Base-by-base conservation (phyloP, 2,329 filamentous ascomycete species). In the Neospermospora avenae region DNA sequence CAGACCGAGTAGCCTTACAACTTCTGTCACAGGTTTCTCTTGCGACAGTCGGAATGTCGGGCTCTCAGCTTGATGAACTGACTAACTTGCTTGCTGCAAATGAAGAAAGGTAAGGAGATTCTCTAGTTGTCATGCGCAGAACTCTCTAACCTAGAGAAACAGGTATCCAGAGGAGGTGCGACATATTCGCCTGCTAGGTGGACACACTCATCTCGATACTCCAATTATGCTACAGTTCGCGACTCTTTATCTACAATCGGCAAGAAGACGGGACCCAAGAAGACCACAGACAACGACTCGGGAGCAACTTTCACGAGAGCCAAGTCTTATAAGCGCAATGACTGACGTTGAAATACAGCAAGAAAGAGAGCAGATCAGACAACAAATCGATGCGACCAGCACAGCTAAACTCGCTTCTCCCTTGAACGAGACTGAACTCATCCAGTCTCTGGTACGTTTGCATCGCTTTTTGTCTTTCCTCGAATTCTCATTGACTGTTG, bases 381-480 rank as follows among this genome's bases (percentile, higher is more conserved):
- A 69, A 54, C 64, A 88, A 24, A 90, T 96, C 37, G 72, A 77
- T 35, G 69, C 71, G 45, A 78, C 83, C 59, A 78, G 65, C 57
- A 68, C 68, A 82, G 81, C 65, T 69, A 72, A 74, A 35, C 77
- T 82, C 13, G 80, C 78, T 52, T 68, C 70, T 82, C 87, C n/a
- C 78, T 82, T 90, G 63, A 84, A 83, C 62, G 93, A 97, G 74
- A 87, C 85, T 1, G 81, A 89, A 25, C 81, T 98, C 51, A 85
- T 96, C 39, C 92, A 97, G 72, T 84, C 89, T 67, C 78, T 98
- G 59, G 86, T 93, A 71, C 64, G 78, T 64, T 49, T 35, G 20
- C 6, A 11, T 22, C 41, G 10, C n/a, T 13, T 54, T 20, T 8
- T 58, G 42, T 13, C 4, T 24, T 16, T 4, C 10, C 25, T 31